Base-by-base conservation (phyloP, 768 basidiomycete genomes). In the Strobilomyces dryophilus region DNA sequence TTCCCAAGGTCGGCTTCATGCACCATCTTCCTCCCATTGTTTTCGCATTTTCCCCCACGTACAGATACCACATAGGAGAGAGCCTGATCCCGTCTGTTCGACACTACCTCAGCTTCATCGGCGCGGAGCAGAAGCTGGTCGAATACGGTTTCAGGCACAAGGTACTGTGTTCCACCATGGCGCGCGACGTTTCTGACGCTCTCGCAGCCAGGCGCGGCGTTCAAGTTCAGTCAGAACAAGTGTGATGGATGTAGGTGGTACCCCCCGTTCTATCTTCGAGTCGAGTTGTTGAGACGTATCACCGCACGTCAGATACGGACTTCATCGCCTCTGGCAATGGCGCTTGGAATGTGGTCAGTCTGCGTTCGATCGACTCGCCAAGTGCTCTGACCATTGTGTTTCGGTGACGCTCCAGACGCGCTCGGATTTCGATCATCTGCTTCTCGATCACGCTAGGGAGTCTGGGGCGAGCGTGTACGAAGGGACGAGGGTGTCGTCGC, bases 301-400 rank as follows among this genome's bases (percentile, higher is more conserved):
- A 14, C 37, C 8, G 8, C 10, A 2, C 1, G 17, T n/a, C 50
- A 84, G 81, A 82, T 61, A 79, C 83, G 4, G 79, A 85, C 60
- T 85, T 85, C 58, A 67, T 81, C 54, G 73, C 75, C 11, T 62
- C 77, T 5, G 78, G 79, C 1, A 82, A 82, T 52, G 67, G 65
- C 45, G 69, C 84, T 0, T 85, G 83, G 82, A 85, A 86, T 60
- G 82, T 86, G 53, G 81, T 80, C 52, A 51, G 80, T 74, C 26
- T 45, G 37, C 24, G 18, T 12, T 32, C 3, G 5, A 24, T 20
- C 3, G 5, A 9, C 18, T 4, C 20, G 11, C 36, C 35, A 5
- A 7, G 20, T 18, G 10, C 18, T 17, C 29, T 37, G 14, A 40
- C 32, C 15, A 26, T 24, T 31, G 14, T 39, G 39, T 14, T 2